A percentile compares a stretch with the other conserved stretches of the same genome.
These are phyloP conservation scores for Fraxinus dipetala DNA, from an alignment of 305 asterid genomes.

Conservation along the genomic window DNA sequence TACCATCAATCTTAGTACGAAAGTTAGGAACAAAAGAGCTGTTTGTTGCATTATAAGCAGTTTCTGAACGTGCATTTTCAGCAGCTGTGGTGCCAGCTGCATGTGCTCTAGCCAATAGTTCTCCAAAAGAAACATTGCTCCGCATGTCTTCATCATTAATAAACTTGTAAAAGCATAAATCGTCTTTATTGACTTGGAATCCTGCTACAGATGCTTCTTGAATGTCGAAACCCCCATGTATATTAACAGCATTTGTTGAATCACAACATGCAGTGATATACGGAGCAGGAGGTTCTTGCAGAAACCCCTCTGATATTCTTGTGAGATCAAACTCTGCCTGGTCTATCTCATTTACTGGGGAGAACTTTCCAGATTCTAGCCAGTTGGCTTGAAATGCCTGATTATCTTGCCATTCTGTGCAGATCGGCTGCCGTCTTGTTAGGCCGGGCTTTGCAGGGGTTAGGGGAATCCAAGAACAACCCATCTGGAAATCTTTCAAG, in stretches of 20 bases:
- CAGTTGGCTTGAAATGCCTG: slow-evolving; percentile 21
- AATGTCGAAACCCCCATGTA: slow-evolving; percentile 1
- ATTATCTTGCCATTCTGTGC: slow-evolving; percentile 30
- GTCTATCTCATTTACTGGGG: slow-evolving; percentile 11
- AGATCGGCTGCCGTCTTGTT: slow-evolving; percentile 36
- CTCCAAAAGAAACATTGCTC: slow-evolving; percentile 37
- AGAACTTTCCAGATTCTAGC: slow-evolving; percentile 17
- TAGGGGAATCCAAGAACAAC: slow-evolving; percentile 53
- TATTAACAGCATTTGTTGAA: slow-evolving; percentile 17
- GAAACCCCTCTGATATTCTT: background rate
- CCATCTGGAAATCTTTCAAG: slow-evolving; percentile 29
- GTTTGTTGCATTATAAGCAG: background rate
- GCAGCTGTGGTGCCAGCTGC: background rate
- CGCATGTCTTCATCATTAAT: slow-evolving; percentile 26
- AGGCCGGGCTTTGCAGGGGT: slow-evolving; percentile 62
- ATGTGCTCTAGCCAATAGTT: slow-evolving; percentile 50
- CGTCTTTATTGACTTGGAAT: background rate
- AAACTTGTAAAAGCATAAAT: background rate
- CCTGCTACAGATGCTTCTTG: background rate
- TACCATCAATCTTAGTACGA: slow-evolving; percentile 17
- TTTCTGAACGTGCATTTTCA: slow-evolving; percentile 21
- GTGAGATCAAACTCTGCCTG: slow-evolving; percentile 20
- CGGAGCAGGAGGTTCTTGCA: background rate
- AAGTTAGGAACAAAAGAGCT: slow-evolving; percentile 17
- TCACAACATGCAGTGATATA: background rate